phyloP scores from a whole-genome alignment of 2,329 filamentous ascomycete genomes.

The Alternaria gansuensis region DNA sequence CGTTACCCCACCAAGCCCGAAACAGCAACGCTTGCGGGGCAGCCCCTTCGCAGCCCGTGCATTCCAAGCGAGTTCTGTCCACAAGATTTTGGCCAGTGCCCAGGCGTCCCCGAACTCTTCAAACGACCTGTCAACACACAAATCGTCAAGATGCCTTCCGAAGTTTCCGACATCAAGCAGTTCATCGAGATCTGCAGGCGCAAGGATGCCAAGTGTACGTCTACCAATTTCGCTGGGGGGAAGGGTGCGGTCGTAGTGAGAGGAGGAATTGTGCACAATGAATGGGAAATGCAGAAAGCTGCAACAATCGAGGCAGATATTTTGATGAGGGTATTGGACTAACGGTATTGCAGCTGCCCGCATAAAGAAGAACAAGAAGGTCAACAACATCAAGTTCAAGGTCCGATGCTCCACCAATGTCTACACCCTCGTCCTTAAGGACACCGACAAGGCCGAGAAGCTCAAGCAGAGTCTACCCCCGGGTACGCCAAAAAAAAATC shows the following conservation, averaged over 20 bases:
- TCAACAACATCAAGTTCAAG: slow-evolving; percentile 99
- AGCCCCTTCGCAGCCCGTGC: slow-evolving; percentile 46
- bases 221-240: slow-evolving; percentile 13
- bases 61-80: slow-evolving; percentile 47
- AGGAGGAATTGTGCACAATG: slow-evolving; percentile 16
- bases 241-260: slow-evolving; percentile 14
- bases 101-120: slow-evolving; percentile 24
- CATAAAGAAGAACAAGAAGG: slow-evolving; percentile 87
- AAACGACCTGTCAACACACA: slow-evolving; percentile 44
- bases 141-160: slow-evolving; percentile 89
- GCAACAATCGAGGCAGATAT: slow-evolving; percentile 4
- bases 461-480: slow-evolving; percentile 98
- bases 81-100: slow-evolving; percentile 36
- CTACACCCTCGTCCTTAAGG: slow-evolving; percentile 98
- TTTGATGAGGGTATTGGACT: slow-evolving; percentile 10
- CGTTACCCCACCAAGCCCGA: slow-evolving; percentile 36
- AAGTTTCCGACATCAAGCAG: slow-evolving; percentile 98
- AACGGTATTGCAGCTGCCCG: slow-evolving; percentile 55
- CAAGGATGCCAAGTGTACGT: slow-evolving; percentile 99
- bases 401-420: slow-evolving; percentile 96
- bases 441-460: slow-evolving; percentile 99
- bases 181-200: slow-evolving; percentile 99
- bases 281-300: slow-evolving; percentile 5
- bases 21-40: slow-evolving; percentile 24
- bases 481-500: slow-evolving; percentile 68